phyloP scores from a whole-genome alignment of 371 early-diverging fungal species.

The Rhizopus delemar region DNA sequence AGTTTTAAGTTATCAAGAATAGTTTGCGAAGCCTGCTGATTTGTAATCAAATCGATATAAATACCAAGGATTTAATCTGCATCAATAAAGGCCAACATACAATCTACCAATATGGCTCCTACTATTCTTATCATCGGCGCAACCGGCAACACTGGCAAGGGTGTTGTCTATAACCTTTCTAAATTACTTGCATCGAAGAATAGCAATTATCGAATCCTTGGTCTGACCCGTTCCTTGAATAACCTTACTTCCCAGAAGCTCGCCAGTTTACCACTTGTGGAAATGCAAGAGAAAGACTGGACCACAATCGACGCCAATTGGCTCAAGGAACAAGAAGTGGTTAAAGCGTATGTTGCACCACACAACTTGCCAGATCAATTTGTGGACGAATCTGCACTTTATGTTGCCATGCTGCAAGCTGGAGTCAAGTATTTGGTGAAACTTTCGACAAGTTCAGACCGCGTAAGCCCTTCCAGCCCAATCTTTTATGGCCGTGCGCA shows the following conservation, averaged over 20 bases:
- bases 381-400: not conserved
- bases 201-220: not conserved
- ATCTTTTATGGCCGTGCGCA: not conserved
- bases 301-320: not conserved
- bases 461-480: not conserved
- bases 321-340: constrained; percentile 1
- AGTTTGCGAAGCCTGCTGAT: not conserved
- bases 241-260: not conserved
- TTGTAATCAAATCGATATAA: not conserved
- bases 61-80: not conserved
- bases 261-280: not conserved
- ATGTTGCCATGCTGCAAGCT: not conserved
- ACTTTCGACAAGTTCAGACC: not conserved
- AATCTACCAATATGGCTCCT: not conserved
- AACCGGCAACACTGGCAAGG: not conserved
- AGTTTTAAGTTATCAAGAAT: too few species aligned
- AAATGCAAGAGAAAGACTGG: not conserved
- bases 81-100: not conserved
- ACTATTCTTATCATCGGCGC: not conserved
- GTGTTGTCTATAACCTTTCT: not conserved
- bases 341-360: not conserved
- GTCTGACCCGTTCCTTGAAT: not conserved
- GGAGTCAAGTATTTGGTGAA: not conserved
- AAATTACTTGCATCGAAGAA: not conserved
- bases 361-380: not conserved